Evolutionary conservation across 176 grass and related monocot species (phyloP), one percentile per base, ranked within the genome.

Genomic region (Bromus sterilis): DNA sequence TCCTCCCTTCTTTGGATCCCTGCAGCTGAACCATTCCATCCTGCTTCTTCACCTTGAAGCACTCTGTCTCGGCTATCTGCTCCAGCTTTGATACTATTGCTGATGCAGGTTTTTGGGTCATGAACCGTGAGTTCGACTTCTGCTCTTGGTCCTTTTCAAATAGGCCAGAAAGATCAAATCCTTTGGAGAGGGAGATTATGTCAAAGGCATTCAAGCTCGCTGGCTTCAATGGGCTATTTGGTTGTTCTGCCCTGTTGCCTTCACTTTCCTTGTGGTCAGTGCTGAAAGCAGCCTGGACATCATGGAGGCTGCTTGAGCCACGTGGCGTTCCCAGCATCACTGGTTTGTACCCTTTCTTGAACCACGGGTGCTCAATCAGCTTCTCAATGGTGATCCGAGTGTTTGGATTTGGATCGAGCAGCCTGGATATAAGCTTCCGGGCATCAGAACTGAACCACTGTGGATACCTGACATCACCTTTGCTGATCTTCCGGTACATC

Each of bases 401-500:
- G 78, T 80, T 90, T 49, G 92, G 86, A 55, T 85, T 92, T 6
- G 92, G 92, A 59, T 92, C 95, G 18, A 97, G 92, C 75, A 98
- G 62, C 80, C 78, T 92, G 83, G 82, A 44, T 7, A 94, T 84
- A 57, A 98, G 79, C 83, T 75, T 81, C 0, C 81, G 75, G 28
- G 89, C 61, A 30, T 94, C 92, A 7, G 90, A 80, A 37, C 64
- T 51, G 78, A 98, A 98, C 83, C 88, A 94, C 11, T 86, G 84
- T 9, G 92, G 92, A 60, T 89, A 94, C 89, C 78, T 92, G 74
- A 94, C 89, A 1, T 94, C 87, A 9, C 84, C 86, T 78, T 53
- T 87, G 83, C 80, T 93, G 46, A 94, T 98, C 90, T 89, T 98
- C 13, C 90, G 56, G 84, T 94, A 94, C 95, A 94, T 98, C 36